A percentile compares a stretch with the other conserved stretches of the same genome.
These are phyloP conservation scores for Aristolochia californica DNA, from an alignment of 164 flowering plant genomes.

Conservation along the genomic window DNA sequence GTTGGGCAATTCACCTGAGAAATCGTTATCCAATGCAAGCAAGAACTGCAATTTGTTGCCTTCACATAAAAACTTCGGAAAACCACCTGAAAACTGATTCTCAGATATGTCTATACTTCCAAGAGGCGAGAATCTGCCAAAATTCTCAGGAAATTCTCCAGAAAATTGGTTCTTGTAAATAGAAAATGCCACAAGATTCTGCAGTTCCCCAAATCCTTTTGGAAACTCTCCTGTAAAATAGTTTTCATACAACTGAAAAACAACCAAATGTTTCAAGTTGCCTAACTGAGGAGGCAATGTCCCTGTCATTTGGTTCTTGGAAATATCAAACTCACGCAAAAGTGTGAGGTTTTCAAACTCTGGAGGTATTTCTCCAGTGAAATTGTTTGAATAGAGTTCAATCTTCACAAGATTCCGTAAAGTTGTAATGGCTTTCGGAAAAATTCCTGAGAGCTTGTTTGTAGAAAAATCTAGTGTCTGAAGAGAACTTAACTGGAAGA, in stretches of 20 bases:
- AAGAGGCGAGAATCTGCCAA: constrained; percentile 69
- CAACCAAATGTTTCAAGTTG: constrained; percentile 42
- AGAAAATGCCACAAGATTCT: constrained; percentile 43
- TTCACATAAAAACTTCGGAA: constrained; percentile 66
- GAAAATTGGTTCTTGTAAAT: constrained; percentile 61
- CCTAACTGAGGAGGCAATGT: constrained; percentile 49
- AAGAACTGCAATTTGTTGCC: constrained; percentile 30
- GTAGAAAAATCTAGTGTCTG: constrained; percentile 47
- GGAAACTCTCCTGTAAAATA: constrained; percentile 68
- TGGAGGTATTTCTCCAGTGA: constrained; percentile 64
- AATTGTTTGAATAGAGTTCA: constrained; percentile 54
- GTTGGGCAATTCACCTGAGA: constrained; percentile 66
- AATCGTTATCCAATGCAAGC: constrained; percentile 61
- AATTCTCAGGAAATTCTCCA: constrained; percentile 58
- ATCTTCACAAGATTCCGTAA: constrained; percentile 49
- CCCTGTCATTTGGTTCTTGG: constrained; percentile 56
- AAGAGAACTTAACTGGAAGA: constrained; percentile 41
- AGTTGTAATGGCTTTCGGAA: constrained; percentile 45
- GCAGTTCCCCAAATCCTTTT: constrained; percentile 57
- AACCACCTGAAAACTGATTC: constrained; percentile 65
- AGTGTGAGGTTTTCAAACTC: constrained; percentile 48
- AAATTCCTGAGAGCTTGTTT: constrained; percentile 54
- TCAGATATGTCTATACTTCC: constrained; percentile 75
- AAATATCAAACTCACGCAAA: constrained; percentile 68
- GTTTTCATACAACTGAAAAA: constrained; percentile 55